Evolutionary conservation across 257 asterid genomes (phyloP), one percentile per base, ranked within the genome.

Genomic region (Solanum dulcamara): DNA sequence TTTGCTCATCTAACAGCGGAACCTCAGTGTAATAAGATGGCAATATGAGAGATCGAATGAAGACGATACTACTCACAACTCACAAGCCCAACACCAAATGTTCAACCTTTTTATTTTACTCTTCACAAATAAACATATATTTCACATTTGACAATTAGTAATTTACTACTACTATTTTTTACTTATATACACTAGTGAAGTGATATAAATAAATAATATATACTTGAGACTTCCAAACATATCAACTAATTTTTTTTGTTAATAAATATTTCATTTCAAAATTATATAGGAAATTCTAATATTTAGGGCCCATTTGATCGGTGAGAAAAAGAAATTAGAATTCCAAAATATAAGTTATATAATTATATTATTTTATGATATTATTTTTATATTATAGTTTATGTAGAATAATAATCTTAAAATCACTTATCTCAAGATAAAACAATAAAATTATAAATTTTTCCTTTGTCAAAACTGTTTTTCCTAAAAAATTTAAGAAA

Each of bases 1-100:
- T 77, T 79, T 84, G 84, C 88, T 79, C 81, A 15, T 35, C 62
- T 32, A 48, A 60, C 84, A 71, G 86, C 81, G 67, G 86, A 33
- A 87, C 86, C 87, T 79, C 88, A n/a, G 57, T 12, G 37, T 62
- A 33, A 67, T 68, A 20, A 70, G 28, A 71, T 71, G 51, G 22
- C 55, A 72, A 72, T 22, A 38, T 11, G 12, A 40, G 37, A 14
- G 53, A 37, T 11, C 5, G 80, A 37, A 37, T 71, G 80, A 71
- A 37, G 51, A 71, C 10, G 80, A 38, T 37, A 37, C 80, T 22
- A 64, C 33, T 51, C 18, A 51, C 59, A n/a, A n/a, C 18, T 24
- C 74, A 66, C 74, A 66, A 32, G 24, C 74, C 42, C 75, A 33
- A 67, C 77, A 67, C 46, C 26, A 67, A 67, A 33, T 17, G 44